phyloP scores from a whole-genome alignment of 345 rosid species.

The Reutealis trisperma region DNA sequence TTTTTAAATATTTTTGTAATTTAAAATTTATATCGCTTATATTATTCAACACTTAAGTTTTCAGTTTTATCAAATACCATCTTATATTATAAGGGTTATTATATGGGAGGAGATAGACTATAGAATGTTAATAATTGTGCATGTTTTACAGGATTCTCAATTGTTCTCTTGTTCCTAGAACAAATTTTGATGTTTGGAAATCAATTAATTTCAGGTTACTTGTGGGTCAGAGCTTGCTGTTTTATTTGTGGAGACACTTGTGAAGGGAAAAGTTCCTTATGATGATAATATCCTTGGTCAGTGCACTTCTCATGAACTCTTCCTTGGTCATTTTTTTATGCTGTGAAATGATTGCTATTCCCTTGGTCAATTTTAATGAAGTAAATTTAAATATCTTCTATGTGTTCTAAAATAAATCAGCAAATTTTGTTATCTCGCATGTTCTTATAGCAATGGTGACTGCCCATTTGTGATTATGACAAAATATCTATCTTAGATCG shows the following conservation, averaged over 20 bases:
- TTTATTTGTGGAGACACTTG: conserved; percentile 69
- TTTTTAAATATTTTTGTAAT: too few relatives aligned
- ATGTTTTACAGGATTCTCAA: not conserved
- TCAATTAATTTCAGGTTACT: conserved; percentile 54
- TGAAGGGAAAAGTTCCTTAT: conserved; percentile 69
- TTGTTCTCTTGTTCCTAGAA: not conserved
- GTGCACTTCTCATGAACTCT: conserved; percentile 29
- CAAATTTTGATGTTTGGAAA: not conserved
- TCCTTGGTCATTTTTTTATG: conserved; percentile 1
- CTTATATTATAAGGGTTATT: not conserved
- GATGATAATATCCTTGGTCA: conserved; percentile 70
- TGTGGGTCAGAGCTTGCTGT: conserved; percentile 92
- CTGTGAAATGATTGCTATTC: not conserved
- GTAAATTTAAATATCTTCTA: not conserved
- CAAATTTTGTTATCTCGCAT: not conserved
- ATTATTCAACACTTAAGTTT: too few relatives aligned
- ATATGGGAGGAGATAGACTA: not conserved
- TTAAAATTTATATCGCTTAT: too few relatives aligned
- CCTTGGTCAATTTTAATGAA: not conserved
- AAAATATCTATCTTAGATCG: conserved; percentile 57
- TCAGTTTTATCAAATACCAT: too few relatives aligned
- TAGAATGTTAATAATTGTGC: not conserved
- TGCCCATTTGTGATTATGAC: conserved; percentile 21
- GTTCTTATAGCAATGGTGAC: not conserved
- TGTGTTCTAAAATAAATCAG: not conserved